Evolutionary conservation across 768 basidiomycete species (phyloP).

Genomic region (Pleurotus ostreatus): DNA sequence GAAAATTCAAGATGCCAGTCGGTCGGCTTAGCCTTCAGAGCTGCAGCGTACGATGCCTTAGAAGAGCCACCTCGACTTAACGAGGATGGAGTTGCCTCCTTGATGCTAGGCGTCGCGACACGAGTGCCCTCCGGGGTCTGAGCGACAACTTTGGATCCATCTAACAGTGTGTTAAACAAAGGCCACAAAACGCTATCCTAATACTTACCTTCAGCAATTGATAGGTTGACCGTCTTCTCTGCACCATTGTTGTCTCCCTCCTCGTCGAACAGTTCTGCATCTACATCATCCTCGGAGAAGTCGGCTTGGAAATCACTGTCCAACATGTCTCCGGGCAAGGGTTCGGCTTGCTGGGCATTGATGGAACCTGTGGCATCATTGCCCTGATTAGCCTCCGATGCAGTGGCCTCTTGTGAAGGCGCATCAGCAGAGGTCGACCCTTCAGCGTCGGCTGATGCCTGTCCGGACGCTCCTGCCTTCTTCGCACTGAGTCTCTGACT

Average conservation of each 20-base stretch:
- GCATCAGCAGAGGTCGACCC: not conserved
- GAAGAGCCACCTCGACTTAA: slow-evolving; percentile 25
- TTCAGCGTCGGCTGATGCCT: slow-evolving; percentile 10
- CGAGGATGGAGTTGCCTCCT: slow-evolving; percentile 24
- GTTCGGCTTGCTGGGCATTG: slow-evolving; percentile 29
- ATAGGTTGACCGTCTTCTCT: slow-evolving; percentile 85
- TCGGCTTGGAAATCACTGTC: slow-evolving; percentile 69
- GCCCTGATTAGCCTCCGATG: not conserved
- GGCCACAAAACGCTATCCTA: not conserved
- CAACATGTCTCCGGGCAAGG: slow-evolving; percentile 50
- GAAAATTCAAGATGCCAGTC: slow-evolving; percentile 98
- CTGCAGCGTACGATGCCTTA: slow-evolving; percentile 85
- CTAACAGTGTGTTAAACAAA: slow-evolving; percentile 32
- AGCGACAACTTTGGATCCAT: slow-evolving; percentile 91
- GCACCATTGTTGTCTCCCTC: slow-evolving; percentile 67
- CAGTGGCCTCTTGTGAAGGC: not conserved
- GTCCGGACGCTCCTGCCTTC: slow-evolving; percentile 28
- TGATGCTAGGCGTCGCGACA: slow-evolving; percentile 74
- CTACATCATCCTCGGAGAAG: slow-evolving; percentile 84
- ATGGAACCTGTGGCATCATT: slow-evolving; percentile 13
- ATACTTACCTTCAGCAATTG: slow-evolving; percentile 70
- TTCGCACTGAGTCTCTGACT: slow-evolving; percentile 83
- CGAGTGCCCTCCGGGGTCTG: slow-evolving; percentile 97
- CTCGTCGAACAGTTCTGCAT: slow-evolving; percentile 83
- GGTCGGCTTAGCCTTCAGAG: slow-evolving; percentile 85